Evolutionary conservation across 225 moss, liverwort and hornwort genomes (phyloP).

Genomic region (Pleurozium schreberi): DNA sequence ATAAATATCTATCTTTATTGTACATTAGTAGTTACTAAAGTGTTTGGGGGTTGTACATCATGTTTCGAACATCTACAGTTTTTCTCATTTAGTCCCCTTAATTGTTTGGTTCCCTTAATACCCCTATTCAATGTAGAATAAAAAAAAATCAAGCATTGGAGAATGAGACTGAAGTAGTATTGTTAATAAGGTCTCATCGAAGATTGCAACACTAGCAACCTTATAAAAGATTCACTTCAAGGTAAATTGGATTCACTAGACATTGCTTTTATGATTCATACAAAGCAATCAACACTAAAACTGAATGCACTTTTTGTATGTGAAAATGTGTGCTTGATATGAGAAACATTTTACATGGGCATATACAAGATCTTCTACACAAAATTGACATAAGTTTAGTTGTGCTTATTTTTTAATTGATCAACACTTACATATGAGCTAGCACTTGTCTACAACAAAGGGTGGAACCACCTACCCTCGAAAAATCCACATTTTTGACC

Average conservation of each 20-base stretch:
- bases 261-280: background rate
- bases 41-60: too few species aligned
- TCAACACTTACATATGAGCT: background rate
- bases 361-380: background rate
- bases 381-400: background rate
- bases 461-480: too few species aligned
- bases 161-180: too few species aligned
- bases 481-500: background rate
- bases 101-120: too few species aligned
- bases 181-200: too few species aligned
- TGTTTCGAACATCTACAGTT: too few species aligned
- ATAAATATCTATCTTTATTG: too few species aligned
- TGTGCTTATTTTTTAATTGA: background rate
- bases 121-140: too few species aligned
- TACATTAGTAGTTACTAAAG: too few species aligned
- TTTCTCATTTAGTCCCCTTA: too few species aligned
- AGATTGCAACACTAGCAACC: too few species aligned
- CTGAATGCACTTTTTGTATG: background rate
- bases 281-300: background rate
- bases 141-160: too few species aligned
- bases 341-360: background rate
- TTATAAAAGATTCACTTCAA: background rate
- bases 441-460: background rate
- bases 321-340: background rate
- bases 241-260: rapidly evolving